Evolutionary conservation across 768 basidiomycete species (phyloP).

Genomic region (Clavaria fumosa): DNA sequence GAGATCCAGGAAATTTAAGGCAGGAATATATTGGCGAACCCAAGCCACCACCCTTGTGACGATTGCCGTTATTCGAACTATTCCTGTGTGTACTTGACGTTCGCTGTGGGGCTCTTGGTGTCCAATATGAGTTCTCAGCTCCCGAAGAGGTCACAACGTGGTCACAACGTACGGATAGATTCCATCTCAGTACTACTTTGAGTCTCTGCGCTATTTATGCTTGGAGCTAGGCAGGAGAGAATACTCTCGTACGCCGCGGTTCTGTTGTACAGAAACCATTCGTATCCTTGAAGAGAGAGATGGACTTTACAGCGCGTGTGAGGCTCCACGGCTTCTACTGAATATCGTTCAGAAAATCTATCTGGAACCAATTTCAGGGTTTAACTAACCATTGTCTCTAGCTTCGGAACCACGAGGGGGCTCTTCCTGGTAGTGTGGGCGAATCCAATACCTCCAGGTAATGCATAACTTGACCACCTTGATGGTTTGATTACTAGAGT

Average conservation of each 20-base stretch:
- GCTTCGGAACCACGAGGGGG: slow-evolving; percentile 28
- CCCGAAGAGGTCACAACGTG: no score
- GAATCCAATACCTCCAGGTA: slow-evolving; percentile 92
- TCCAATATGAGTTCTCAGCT: slow-evolving; percentile 33
- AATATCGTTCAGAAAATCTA: no score
- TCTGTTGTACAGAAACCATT: slow-evolving; percentile 87
- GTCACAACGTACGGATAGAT: slow-evolving; percentile 19
- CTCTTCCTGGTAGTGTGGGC: slow-evolving; percentile 60
- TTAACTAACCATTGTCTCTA: slow-evolving; percentile 40
- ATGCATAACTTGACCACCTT: slow-evolving; percentile 72
- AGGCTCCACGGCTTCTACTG: slow-evolving; percentile 78
- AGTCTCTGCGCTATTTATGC: no score
- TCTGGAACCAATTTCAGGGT: no score
- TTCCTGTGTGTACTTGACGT: slow-evolving; percentile 20
- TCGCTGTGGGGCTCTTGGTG: slow-evolving; percentile 17
- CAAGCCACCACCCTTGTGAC: slow-evolving; percentile 32
- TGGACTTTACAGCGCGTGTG: no score
- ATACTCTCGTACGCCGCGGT: slow-evolving; percentile 84
- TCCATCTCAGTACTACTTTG: neutral
- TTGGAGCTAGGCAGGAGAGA: no score
- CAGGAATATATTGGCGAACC: slow-evolving; percentile 48
- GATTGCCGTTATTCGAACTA: no score
- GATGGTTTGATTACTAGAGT: slow-evolving; percentile 85
- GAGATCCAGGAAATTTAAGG: slow-evolving; percentile 66
- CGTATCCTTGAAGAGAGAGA: slow-evolving; percentile 70